Evolutionary conservation across 768 basidiomycete species (phyloP).

Genomic region (Hericium alpestre): DNA sequence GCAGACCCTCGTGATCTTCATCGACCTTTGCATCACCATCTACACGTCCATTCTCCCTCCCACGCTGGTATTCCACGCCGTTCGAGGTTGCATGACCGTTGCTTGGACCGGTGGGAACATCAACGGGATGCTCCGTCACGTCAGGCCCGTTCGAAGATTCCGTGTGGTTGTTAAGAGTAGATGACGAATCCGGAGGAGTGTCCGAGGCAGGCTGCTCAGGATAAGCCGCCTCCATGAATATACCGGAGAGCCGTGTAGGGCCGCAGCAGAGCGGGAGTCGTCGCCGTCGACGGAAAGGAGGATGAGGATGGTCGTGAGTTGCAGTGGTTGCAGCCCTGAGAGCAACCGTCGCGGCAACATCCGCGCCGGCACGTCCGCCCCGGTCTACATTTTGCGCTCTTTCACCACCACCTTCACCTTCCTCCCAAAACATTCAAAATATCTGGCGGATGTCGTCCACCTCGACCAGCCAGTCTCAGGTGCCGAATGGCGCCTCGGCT

Average conservation of each 20-base stretch:
- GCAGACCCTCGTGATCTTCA: not conserved
- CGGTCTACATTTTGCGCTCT: not conserved
- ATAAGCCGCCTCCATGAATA: conserved; percentile 15
- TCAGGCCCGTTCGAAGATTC: not conserved
- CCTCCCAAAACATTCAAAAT: not conserved
- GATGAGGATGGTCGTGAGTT: not conserved
- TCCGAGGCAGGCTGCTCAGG: conserved; percentile 14
- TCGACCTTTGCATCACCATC: not conserved
- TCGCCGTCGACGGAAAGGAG: conserved; percentile 3
- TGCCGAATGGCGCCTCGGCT: conserved; percentile 55
- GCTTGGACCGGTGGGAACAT: not conserved
- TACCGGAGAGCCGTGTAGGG: conserved; percentile 1
- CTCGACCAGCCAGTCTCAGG: not conserved
- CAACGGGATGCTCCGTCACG: not conserved
- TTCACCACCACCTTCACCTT: not conserved
- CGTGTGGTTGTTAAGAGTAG: conserved; percentile 12
- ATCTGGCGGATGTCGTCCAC: not conserved
- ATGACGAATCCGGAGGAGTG: conserved; percentile 18
- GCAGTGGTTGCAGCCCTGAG: too few species aligned
- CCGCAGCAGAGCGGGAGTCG: not conserved
- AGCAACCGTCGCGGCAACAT: too few species aligned
- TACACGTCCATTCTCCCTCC: not conserved
- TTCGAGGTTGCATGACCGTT: too few species aligned
- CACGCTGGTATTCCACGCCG: not conserved
- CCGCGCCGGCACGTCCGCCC: not conserved